Conservation (phyloP, 345 rosid genomes). For the Eutrema yunnanense region DNA sequence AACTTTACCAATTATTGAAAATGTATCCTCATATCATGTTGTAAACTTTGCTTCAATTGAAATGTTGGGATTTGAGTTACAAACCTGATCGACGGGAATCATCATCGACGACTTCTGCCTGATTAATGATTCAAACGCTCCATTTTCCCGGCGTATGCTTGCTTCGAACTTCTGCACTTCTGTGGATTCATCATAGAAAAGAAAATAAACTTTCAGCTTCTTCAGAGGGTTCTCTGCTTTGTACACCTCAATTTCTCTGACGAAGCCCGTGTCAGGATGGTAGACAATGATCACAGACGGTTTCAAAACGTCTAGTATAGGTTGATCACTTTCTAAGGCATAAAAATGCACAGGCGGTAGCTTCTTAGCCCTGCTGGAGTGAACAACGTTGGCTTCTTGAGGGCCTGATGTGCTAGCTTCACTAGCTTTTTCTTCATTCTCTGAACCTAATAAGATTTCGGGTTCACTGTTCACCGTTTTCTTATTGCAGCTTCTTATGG, state of each 20-base stretch:
- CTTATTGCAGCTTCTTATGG: slow-evolving; percentile 31
- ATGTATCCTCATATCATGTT: background rate
- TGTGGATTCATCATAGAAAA: slow-evolving; percentile 87
- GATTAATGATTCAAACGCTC: slow-evolving; percentile 92
- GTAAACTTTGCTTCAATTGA: background rate
- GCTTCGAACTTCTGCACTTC: slow-evolving; percentile 97
- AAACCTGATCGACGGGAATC: slow-evolving; percentile 93
- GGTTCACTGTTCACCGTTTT: slow-evolving; percentile 27
- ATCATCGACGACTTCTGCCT: slow-evolving; percentile 95
- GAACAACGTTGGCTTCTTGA: slow-evolving; percentile 12
- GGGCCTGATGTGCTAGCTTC: slow-evolving; percentile 25
- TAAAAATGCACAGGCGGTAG: slow-evolving; percentile 74
- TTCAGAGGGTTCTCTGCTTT: slow-evolving; percentile 83
- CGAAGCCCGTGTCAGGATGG: slow-evolving; percentile 86
- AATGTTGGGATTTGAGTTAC: background rate
- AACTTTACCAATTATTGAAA: background rate
- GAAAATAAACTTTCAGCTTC: slow-evolving; percentile 78
- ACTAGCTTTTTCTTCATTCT: slow-evolving; percentile 34
- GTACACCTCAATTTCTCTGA: slow-evolving; percentile 88
- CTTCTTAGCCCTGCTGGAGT: slow-evolving; percentile 28
- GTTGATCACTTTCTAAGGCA: slow-evolving; percentile 74
- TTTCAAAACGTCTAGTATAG: slow-evolving; percentile 68
- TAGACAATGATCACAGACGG: slow-evolving; percentile 82
- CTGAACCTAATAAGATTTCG: slow-evolving; percentile 28
- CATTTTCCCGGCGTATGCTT: slow-evolving; percentile 84